Conservation (phyloP, 2,329 filamentous ascomycete species). For the Fusarium brevicatenulatum region DNA sequence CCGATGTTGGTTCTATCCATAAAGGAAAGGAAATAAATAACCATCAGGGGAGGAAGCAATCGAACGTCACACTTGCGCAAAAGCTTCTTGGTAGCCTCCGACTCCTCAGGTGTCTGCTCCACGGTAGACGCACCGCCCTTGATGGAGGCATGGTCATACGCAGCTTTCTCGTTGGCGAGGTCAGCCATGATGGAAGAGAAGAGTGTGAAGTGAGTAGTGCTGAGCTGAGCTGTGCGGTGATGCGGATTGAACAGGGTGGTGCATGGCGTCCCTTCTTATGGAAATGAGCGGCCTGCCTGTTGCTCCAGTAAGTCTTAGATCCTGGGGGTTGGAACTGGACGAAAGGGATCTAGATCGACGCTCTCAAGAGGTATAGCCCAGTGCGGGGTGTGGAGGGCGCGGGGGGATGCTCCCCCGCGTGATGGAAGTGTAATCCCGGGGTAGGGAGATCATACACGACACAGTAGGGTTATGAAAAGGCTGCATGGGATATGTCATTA, state of each 20-base stretch:
- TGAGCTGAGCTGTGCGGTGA: too few relatives aligned
- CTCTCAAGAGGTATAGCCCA: background rate
- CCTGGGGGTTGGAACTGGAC: background rate
- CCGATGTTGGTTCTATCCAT: conserved; percentile 45
- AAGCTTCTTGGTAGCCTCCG: background rate
- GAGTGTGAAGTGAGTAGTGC: too few relatives aligned
- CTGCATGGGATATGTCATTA: background rate
- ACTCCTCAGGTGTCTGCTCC: background rate
- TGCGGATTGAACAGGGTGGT: background rate
- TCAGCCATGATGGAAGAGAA: background rate
- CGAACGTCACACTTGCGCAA: conserved; percentile 76
- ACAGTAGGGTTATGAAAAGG: background rate
- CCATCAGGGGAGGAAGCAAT: conserved; percentile 58
- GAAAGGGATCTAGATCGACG: background rate
- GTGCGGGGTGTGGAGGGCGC: background rate
- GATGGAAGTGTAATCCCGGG: background rate
- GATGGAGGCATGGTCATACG: background rate
- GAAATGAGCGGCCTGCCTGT: background rate
- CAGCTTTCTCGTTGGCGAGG: background rate
- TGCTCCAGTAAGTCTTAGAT: too few relatives aligned
- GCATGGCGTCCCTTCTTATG: background rate
- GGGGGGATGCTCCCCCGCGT: background rate
- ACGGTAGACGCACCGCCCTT: background rate
- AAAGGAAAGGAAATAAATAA: conserved; percentile 42
- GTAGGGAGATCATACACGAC: background rate